Evolutionary conservation across 108 stramenopile genomes (phyloP).

Genomic region (Skeletonema potamos): DNA sequence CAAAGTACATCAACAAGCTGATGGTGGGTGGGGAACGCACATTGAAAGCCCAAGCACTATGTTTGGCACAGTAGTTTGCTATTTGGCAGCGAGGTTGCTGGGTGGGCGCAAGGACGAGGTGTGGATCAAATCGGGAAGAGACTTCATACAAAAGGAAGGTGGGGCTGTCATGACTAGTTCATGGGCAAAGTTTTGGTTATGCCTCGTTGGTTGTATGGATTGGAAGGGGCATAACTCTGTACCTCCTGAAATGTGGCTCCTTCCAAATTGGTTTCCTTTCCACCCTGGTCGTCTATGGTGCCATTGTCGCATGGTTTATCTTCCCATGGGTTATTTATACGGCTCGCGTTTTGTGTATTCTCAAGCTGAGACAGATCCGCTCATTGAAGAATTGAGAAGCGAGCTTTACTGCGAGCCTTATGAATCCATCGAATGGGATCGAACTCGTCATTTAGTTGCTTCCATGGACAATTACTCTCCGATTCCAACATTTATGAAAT

Average conservation of each 20-base stretch:
- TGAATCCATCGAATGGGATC: constrained; percentile 80
- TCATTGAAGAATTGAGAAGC: constrained; percentile 67
- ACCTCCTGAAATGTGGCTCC: constrained; percentile 97
- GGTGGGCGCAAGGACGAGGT: constrained; percentile 71
- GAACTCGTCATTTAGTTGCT: constrained; percentile 83
- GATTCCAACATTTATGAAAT: constrained; percentile 83
- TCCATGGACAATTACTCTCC: constrained; percentile 95
- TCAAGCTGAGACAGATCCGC: constrained; percentile 74
- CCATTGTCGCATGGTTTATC: constrained; percentile 98
- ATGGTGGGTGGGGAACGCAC: constrained; percentile 99
- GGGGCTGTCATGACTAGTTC: constrained; percentile 91
- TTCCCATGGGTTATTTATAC: constrained; percentile 97
- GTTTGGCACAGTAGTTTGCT: constrained; percentile 94
- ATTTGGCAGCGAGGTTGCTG: constrained; percentile 89
- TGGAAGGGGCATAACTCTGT: constrained; percentile 95
- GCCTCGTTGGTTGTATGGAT: constrained; percentile 93
- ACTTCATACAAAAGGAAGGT: constrained; percentile 86
- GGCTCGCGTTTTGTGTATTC: constrained; percentile 76
- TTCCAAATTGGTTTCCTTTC: constrained; percentile 98
- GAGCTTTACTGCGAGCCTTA: constrained; percentile 82
- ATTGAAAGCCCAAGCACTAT: constrained; percentile 97
- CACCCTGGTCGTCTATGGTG: constrained; percentile 99
- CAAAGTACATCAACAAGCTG: constrained; percentile 92
- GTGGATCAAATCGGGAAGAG: constrained; percentile 48
- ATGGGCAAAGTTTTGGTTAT: constrained; percentile 99